phyloP scores from a whole-genome alignment of 306 rosid species.

The Erythrophleum fordii region DNA sequence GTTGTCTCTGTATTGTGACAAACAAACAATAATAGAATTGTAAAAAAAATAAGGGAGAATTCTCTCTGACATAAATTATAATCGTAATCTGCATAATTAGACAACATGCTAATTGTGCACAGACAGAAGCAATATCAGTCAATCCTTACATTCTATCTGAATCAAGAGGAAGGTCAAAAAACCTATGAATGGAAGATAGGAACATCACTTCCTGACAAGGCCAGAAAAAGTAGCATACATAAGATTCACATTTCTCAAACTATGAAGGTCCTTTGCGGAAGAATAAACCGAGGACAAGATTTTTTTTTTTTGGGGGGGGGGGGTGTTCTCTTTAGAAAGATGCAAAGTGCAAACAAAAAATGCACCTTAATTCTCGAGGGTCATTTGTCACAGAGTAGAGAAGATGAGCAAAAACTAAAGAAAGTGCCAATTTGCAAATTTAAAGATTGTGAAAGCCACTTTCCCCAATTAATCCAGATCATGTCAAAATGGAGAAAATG shows the following conservation, averaged over 20 bases:
- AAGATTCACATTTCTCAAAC: not conserved
- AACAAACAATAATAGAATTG: slow-evolving; percentile 9
- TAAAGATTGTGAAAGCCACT: not conserved
- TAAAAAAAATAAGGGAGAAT: not conserved
- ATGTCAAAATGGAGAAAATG: not conserved
- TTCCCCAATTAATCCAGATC: no score
- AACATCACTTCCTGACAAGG: not conserved
- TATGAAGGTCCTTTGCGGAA: not conserved
- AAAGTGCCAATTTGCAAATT: not conserved
- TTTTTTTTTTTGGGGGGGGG: not conserved
- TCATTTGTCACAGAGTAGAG: not conserved
- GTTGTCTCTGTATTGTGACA: slow-evolving; percentile 73
- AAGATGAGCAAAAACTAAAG: not conserved
- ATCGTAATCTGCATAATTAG: not conserved
- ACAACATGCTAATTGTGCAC: slow-evolving; percentile 3
- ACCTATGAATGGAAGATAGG: not conserved
- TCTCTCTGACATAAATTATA: not conserved
- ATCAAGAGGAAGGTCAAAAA: not conserved
- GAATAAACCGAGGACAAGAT: not conserved
- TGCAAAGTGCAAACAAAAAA: not conserved
- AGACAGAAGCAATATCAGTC: not conserved
- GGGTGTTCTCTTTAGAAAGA: not conserved
- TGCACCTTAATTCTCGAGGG: not conserved
- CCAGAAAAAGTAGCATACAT: not conserved
- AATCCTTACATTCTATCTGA: slow-evolving; percentile 1